Evolutionary conservation across 2,329 filamentous ascomycete genomes (phyloP).

Genomic region (Aspergillus japonicus): DNA sequence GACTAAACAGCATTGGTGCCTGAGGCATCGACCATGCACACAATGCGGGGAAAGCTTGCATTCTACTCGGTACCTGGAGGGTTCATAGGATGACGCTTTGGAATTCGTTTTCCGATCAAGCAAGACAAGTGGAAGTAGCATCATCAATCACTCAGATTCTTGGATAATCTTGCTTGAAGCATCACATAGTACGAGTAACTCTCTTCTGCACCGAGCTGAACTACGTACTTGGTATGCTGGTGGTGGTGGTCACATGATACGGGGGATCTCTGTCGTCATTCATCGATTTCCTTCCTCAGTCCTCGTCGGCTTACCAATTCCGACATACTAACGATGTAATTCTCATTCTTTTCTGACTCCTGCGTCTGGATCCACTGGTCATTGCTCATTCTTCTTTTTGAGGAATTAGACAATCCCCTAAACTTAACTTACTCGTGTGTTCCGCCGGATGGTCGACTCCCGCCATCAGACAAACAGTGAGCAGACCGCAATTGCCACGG

Average conservation of each 20-base stretch:
- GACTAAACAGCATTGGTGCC: neutral
- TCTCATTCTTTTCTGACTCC: no score
- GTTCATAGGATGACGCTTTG: neutral
- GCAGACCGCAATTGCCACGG: constrained; percentile 5
- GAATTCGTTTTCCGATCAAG: neutral
- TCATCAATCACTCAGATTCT: neutral
- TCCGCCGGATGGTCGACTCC: constrained; percentile 8
- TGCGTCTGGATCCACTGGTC: neutral
- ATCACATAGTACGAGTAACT: neutral
- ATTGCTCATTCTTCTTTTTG: neutral
- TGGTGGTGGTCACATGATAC: neutral
- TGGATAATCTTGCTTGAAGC: neutral
- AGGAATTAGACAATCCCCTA: neutral
- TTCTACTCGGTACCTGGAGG: neutral
- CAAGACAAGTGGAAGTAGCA: no score
- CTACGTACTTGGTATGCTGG: neutral
- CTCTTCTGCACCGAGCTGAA: neutral
- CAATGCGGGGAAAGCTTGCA: neutral
- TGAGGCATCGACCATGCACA: neutral
- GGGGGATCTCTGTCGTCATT: neutral
- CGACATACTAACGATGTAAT: no score
- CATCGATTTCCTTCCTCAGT: neutral
- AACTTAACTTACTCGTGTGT: neutral
- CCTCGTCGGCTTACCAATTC: neutral
- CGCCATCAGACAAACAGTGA: constrained; percentile 15